Evolutionary conservation across 306 rosid genomes (phyloP), one percentile per base, ranked within the genome.

Genomic region (Sechiopsis laciniata): DNA sequence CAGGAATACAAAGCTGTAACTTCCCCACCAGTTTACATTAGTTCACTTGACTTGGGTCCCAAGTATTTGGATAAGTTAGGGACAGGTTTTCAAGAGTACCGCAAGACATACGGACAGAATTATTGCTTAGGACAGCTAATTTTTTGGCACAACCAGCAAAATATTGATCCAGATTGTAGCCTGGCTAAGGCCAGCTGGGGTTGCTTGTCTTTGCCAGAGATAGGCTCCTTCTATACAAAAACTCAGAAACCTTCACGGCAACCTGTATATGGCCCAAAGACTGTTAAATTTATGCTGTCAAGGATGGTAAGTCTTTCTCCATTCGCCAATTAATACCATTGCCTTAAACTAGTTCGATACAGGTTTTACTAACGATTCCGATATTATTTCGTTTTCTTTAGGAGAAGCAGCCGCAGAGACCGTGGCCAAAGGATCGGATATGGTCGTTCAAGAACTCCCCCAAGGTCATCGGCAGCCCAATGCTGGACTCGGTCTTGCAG

Each of bases 31-130:
- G 99, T 95, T 68, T 88, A 85, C 87, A 95, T 95, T 76, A 95
- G 99, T 86, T 92, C 99, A 46, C 97, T 91, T 75, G 99, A 95
- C 88, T 82, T 95, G 84, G 99, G 99, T 56, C 97, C 99, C 76
- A 95, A 95, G 86, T 91, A 65, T 74, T 52, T 86, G 58, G 89
- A 88, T 75, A 91, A 88, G 82, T 56, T 84, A 82, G 99, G 99
- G 82, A 74, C 87, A 66, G 95, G 85, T 76, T 76, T 88, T 77
- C 96, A 83, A 79, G 96, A 95, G 87, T 95, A 89, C 74, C 65
- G 88, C 62, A 95, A 95, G 85, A 88, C 86, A 0, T 95, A 95
- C 51, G 91, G 97, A 71, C 92, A 84, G 82, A 91, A 89, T 78
- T 95, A 95, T 83, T 95, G 99, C 83, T 84, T 95, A 78, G 96